A percentile compares a stretch with the other conserved stretches of the same genome.
Evolutionary conservation across 345 rosid genomes (phyloP).

Genomic region (Salix brachista): DNA sequence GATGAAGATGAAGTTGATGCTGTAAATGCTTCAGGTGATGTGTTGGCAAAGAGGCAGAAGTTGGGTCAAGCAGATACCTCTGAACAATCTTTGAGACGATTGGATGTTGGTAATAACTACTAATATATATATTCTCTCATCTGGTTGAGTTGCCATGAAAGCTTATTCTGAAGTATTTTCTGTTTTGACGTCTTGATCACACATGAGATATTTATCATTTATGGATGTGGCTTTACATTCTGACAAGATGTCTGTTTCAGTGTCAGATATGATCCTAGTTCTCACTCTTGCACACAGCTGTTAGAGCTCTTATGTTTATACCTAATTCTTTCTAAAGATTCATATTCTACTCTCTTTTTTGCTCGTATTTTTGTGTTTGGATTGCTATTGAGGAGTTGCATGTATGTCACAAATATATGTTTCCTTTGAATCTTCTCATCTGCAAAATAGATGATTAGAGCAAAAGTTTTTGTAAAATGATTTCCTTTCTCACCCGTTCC

Average conservation of each 20-base stretch:
- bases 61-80: conserved; percentile 46
- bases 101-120: conserved; percentile 81
- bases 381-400: not conserved
- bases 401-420: not conserved
- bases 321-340: not conserved
- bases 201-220: not conserved
- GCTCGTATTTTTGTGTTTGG: not conserved
- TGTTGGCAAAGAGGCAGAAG: conserved; percentile 63
- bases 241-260: not conserved
- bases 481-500: not conserved
- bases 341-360: not conserved
- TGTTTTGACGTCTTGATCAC: not conserved
- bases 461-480: not conserved
- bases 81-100: conserved; percentile 41
- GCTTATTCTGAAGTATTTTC: conserved; percentile 17
- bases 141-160: conserved; percentile 21
- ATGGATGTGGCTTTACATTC: not conserved
- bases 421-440: not conserved
- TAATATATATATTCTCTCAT: conserved; percentile 28
- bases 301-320: not conserved
- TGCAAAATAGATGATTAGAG: not conserved
- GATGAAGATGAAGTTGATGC: conserved; percentile 69
- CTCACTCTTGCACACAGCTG: not conserved
- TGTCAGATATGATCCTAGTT: not conserved
- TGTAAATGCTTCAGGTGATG: conserved; percentile 41